Evolutionary conservation across 2,329 filamentous ascomycete species (phyloP).

Genomic region (Phyllosticta citriasiana): DNA sequence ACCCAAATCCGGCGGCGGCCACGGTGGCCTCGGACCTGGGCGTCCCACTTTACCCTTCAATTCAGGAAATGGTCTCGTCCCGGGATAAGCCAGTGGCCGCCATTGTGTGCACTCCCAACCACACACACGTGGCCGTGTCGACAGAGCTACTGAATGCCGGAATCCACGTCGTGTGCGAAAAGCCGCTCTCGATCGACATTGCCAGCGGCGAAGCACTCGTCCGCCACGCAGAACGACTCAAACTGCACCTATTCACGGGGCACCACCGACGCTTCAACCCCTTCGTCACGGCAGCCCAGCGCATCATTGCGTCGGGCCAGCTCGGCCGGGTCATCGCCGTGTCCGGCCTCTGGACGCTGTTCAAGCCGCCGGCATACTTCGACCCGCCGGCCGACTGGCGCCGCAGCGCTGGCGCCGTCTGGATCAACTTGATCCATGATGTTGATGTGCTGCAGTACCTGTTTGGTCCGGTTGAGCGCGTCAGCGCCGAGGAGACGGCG

Average conservation of each 20-base stretch:
- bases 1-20: slow-evolving; percentile 32
- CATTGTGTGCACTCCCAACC: slow-evolving; percentile 51
- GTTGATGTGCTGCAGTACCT: slow-evolving; percentile 49
- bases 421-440: slow-evolving; percentile 54
- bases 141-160: slow-evolving; percentile 38
- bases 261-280: slow-evolving; percentile 53
- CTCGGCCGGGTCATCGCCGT: slow-evolving; percentile 43
- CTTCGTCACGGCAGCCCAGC: slow-evolving; percentile 42
- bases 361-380: slow-evolving; percentile 45
- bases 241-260: slow-evolving; percentile 42
- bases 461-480: slow-evolving; percentile 42
- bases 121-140: slow-evolving; percentile 44
- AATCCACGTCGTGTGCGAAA: slow-evolving; percentile 49
- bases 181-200: slow-evolving; percentile 42
- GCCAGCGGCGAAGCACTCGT: slow-evolving; percentile 25
- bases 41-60: slow-evolving; percentile 31
- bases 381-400: slow-evolving; percentile 40
- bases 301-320: slow-evolving; percentile 25
- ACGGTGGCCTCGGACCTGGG: slow-evolving; percentile 27
- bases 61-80: slow-evolving; percentile 35
- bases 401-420: slow-evolving; percentile 38
- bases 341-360: slow-evolving; percentile 45
- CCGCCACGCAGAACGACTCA: slow-evolving; percentile 14
- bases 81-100: slow-evolving; percentile 40
- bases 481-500: slow-evolving; percentile 40